Evolutionary conservation across 2,329 filamentous ascomycete genomes (phyloP).

Genomic region (Colletotrichum phormii): DNA sequence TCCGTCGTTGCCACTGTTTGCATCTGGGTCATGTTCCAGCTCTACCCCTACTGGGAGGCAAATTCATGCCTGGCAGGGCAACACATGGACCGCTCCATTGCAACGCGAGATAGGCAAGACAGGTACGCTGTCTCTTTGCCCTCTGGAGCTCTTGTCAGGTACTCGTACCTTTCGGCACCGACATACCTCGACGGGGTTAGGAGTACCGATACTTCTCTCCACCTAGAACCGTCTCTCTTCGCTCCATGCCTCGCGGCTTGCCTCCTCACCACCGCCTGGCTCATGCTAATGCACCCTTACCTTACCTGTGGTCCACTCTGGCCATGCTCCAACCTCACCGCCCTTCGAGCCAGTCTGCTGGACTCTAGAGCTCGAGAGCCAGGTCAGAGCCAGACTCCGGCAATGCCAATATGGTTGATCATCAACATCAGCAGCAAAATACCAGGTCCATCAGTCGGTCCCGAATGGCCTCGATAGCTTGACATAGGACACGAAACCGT

Average conservation of each 20-base stretch:
- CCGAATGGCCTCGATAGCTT: neutral
- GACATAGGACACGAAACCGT: neutral
- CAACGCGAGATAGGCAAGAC: neutral
- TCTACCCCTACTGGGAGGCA: neutral
- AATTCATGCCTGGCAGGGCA: neutral
- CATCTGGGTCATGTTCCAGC: neutral
- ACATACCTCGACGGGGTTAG: neutral
- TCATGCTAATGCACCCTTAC: neutral
- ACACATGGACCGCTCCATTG: neutral
- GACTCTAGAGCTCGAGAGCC: neutral
- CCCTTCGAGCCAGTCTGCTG: neutral
- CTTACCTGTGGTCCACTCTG: neutral
- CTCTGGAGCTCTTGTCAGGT: neutral
- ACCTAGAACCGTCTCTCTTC: neutral
- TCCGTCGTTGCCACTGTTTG: slow-evolving; percentile 17
- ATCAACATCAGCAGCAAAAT: neutral
- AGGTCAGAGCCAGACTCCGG: neutral
- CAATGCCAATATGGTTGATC: neutral
- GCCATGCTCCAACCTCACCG: neutral
- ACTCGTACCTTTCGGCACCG: neutral
- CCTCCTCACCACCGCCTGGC: neutral
- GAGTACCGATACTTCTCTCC: neutral
- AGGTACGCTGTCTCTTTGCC: neutral
- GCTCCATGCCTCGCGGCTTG: neutral
- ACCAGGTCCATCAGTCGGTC: neutral